A percentile compares a stretch with the other conserved stretches of the same genome.
These are phyloP conservation scores for Ogataea pilisensis DNA, from an alignment of 805 yeast species.

Conservation along the genomic window DNA sequence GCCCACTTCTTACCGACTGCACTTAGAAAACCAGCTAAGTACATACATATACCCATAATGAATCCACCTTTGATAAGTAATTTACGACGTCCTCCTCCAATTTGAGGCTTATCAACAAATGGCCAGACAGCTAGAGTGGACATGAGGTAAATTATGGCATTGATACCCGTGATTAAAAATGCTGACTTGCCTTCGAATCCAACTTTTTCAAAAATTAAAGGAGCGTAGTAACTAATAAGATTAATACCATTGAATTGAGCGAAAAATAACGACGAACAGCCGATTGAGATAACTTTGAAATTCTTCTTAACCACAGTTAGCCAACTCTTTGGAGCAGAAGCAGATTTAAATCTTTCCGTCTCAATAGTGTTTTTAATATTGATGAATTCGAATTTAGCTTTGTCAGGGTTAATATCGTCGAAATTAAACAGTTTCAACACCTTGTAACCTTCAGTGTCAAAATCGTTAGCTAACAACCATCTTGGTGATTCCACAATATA, in stretches of 20 bases:
- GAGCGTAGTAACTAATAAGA: slow-evolving; percentile 85
- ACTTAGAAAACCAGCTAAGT: slow-evolving; percentile 57
- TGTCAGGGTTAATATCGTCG: slow-evolving; percentile 21
- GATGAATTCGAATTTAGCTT: slow-evolving; percentile 39
- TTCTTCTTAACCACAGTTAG: slow-evolving; percentile 23
- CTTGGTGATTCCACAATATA: slow-evolving; percentile 84
- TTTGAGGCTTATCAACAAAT: slow-evolving; percentile 54
- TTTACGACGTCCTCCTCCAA: slow-evolving; percentile 84
- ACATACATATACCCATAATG: slow-evolving; percentile 66
- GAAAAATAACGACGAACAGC: slow-evolving; percentile 81
- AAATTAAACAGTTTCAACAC: slow-evolving; percentile 33
- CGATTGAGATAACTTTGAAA: slow-evolving; percentile 58
- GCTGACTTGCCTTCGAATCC: slow-evolving; percentile 87
- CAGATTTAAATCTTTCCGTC: slow-evolving; percentile 17
- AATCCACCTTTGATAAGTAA: slow-evolving; percentile 71
- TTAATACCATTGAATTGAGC: slow-evolving; percentile 91
- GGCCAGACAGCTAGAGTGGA: slow-evolving; percentile 88
- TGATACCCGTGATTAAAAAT: slow-evolving; percentile 81
- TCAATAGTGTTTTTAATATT: slow-evolving; percentile 37
- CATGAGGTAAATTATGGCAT: slow-evolving; percentile 51
- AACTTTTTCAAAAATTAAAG: slow-evolving; percentile 84
- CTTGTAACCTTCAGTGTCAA: slow-evolving; percentile 49
- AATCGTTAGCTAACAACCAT: slow-evolving; percentile 76
- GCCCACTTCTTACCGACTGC: slow-evolving; percentile 49
- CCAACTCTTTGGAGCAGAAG: slow-evolving; percentile 24